These are phyloP conservation scores for Gossypium schwendimanii DNA, from an alignment of 441 rosid species.

Conservation along the genomic window DNA sequence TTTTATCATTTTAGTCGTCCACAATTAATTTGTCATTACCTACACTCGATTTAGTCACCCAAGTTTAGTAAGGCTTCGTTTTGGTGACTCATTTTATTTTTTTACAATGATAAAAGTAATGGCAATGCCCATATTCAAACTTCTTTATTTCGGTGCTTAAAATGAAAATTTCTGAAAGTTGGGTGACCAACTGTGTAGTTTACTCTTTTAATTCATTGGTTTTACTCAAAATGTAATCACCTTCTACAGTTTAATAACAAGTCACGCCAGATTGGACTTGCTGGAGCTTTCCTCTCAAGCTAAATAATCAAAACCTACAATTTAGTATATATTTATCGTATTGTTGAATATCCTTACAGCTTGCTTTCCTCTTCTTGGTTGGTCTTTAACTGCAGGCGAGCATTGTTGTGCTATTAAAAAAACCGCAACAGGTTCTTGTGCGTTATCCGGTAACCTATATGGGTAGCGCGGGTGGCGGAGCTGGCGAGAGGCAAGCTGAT, in stretches of 20 bases:
- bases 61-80: too few species aligned
- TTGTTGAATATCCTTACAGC: background rate
- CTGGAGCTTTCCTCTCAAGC: background rate
- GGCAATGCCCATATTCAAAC: too few species aligned
- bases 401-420: slow-evolving; percentile 59
- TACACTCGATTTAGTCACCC: too few species aligned
- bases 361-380: background rate
- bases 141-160: too few species aligned
- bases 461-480: slow-evolving; percentile 17
- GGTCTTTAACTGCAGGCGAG: slow-evolving; percentile 43
- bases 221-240: background rate
- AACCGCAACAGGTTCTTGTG: slow-evolving; percentile 52
- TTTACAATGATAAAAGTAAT: too few species aligned
- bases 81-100: too few species aligned
- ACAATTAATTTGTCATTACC: background rate
- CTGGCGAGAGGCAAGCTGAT: slow-evolving; percentile 28
- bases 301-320: background rate
- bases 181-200: too few species aligned
- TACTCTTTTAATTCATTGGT: background rate
- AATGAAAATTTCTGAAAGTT: too few species aligned
- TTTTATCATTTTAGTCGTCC: background rate
- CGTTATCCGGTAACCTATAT: slow-evolving; percentile 31
- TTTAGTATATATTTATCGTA: background rate
- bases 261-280: background rate
- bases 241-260: background rate